phyloP scores from a whole-genome alignment of 2,329 filamentous ascomycete species.

The Emericellopsis atlantica region DNA sequence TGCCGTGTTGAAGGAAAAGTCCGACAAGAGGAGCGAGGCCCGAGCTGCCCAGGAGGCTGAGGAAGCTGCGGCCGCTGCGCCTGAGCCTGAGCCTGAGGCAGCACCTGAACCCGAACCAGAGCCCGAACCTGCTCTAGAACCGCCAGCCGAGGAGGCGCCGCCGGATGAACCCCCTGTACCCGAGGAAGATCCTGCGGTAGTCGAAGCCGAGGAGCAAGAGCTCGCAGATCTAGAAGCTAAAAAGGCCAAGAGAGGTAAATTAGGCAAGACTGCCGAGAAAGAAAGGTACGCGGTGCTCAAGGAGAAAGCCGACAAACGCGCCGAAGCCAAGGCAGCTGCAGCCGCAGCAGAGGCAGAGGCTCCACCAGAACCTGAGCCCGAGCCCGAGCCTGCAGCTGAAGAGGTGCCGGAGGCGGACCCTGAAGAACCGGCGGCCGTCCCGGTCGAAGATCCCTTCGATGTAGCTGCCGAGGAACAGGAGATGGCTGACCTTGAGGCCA shows the following conservation, averaged over 20 bases:
- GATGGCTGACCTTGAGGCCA: conserved; percentile 12
- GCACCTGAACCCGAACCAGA: conserved; percentile 10
- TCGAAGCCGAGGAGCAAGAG: conserved; percentile 15
- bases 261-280: conserved; percentile 8
- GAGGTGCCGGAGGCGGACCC: conserved; percentile 8
- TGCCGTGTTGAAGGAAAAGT: conserved; percentile 8
- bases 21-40: conserved; percentile 8
- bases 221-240: conserved; percentile 12
- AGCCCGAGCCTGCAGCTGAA: conserved; percentile 12
- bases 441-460: conserved; percentile 20
- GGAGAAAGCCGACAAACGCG: conserved; percentile 7
- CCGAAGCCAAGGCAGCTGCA: conserved; percentile 7
- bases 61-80: conserved; percentile 23
- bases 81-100: conserved; percentile 16
- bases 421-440: conserved; percentile 5
- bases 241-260: conserved; percentile 21
- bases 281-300: conserved; percentile 13
- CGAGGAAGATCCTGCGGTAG: conserved; percentile 4
- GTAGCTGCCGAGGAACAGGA: conserved; percentile 10
- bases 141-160: conserved; percentile 13
- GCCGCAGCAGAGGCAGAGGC: conserved; percentile 12
- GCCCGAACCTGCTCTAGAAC: conserved; percentile 5
- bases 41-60: conserved; percentile 8
- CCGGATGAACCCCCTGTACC: conserved; percentile 12
- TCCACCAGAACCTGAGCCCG: conserved; percentile 12